Base-by-base conservation (phyloP, 495 filamentous ascomycete species). In the Penicillium argentinense region DNA sequence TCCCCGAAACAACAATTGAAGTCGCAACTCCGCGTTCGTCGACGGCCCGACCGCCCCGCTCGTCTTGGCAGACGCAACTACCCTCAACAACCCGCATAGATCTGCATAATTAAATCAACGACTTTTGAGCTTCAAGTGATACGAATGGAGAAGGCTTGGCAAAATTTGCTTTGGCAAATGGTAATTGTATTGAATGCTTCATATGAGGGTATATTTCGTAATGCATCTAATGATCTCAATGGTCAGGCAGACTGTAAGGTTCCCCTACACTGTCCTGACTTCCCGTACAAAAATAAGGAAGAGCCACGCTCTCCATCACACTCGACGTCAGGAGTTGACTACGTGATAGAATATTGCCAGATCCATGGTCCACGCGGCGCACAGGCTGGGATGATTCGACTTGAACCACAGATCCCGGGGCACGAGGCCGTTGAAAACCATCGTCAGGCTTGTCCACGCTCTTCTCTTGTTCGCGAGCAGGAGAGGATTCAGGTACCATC, bases 231-330 rank as follows among this genome's bases (percentile, higher is more conserved):
- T 37, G 25, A 13, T 49, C 29, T 53, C 19, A 56, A 32, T 26
- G 39, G 34, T 63, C 59, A 21, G 56, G 61, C 25, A 57, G 36
- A 42, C 54, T 66, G 50, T 73, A 73, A n/a, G 70, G 68, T 38
- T 70, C 68, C 19, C 67, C 70, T 24, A 73, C 61, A 53, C 67
- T 74, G 32, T 74, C 72, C 49, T 75, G 69, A 51, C 69, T 75
- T 11, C 60, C 56, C 59, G 64, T 57, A 60, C 66, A 67, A 17
- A 72, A 69, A 3, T 57, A 53, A 1, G 72, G 72, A 11, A 72
- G 24, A 2, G 72, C 69, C 16, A 75, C 51, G 46, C 72, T 75
- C 34, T 75, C 72, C 72, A 75, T 74, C 4, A 75, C 61, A 40
- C 70, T 74, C 6, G 71, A 72, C 1, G 70, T 69, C 11, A 75